These are phyloP conservation scores for Penicillium sp. DNA, from an alignment of 2,329 filamentous ascomycete genomes.

Conservation along the genomic window DNA sequence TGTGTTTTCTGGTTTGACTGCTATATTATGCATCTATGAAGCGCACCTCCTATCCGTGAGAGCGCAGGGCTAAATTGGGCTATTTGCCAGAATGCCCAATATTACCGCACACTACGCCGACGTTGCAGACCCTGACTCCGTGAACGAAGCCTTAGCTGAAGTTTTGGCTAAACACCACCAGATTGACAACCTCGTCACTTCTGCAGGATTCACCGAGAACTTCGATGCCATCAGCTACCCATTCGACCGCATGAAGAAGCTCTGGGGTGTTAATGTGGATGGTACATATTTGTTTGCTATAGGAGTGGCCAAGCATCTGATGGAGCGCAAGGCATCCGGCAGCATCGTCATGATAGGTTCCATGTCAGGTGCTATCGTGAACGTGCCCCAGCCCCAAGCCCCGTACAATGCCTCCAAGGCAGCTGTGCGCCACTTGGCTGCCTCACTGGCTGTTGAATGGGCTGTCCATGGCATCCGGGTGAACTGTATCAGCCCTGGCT, in stretches of 20 bases:
- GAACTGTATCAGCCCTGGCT: slow-evolving; percentile 92
- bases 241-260: slow-evolving; percentile 84
- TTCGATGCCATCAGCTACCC: slow-evolving; percentile 90
- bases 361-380: slow-evolving; percentile 93
- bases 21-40: not conserved
- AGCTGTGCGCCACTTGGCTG: slow-evolving; percentile 82
- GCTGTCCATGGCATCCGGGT: slow-evolving; percentile 83
- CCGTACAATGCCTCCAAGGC: slow-evolving; percentile 95
- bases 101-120: slow-evolving; percentile 91
- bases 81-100: slow-evolving; percentile 62
- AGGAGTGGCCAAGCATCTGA: slow-evolving; percentile 81
- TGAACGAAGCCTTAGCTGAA: slow-evolving; percentile 70
- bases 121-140: slow-evolving; percentile 77
- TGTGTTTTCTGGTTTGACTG: not conserved
- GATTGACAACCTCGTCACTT: slow-evolving; percentile 90
- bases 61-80: too few species aligned
- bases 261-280: slow-evolving; percentile 92
- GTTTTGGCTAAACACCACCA: slow-evolving; percentile 72
- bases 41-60: not conserved
- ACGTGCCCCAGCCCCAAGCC: slow-evolving; percentile 89
- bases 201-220: slow-evolving; percentile 96
- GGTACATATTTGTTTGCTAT: slow-evolving; percentile 89
- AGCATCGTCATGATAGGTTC: slow-evolving; percentile 94
- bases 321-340: slow-evolving; percentile 74
- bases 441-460: slow-evolving; percentile 92